Percentiles rank a stretch among this genome's conserved stretches.
phyloP scores from a whole-genome alignment of 2,329 filamentous ascomycete genomes.

The Cytospora mali region DNA sequence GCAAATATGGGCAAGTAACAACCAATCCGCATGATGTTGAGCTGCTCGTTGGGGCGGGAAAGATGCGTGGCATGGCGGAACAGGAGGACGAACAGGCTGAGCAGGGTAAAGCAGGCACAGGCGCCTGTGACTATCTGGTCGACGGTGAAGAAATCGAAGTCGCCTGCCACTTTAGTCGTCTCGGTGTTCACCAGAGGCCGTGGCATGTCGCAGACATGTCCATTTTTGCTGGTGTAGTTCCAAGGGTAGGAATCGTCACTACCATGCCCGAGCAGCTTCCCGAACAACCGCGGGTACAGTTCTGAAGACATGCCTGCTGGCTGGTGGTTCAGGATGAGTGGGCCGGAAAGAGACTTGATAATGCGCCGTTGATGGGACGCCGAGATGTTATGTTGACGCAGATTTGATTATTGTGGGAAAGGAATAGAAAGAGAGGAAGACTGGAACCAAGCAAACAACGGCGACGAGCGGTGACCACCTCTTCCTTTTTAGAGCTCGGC shows the following conservation, averaged over 20 bases:
- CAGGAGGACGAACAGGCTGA: constrained; percentile 26
- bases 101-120: constrained; percentile 25
- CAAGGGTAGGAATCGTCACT: constrained; percentile 5
- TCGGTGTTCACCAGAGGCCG: constrained; percentile 23
- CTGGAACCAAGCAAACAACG: neutral
- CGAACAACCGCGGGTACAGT: constrained; percentile 16
- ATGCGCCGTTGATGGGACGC: neutral
- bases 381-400: neutral
- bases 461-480: neutral
- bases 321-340: neutral
- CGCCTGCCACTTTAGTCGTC: constrained; percentile 22
- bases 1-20: constrained; percentile 45
- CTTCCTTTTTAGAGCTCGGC: neutral
- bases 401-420: neutral
- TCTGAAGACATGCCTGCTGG: constrained; percentile 14
- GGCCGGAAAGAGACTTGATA: neutral
- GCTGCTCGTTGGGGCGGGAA: constrained; percentile 45
- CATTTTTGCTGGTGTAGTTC: constrained; percentile 25
- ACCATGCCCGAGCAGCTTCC: constrained; percentile 6
- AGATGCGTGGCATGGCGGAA: constrained; percentile 35
- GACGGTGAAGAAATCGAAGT: constrained; percentile 26
- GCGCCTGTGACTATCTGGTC: constrained; percentile 26
- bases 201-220: constrained; percentile 26
- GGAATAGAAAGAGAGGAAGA: neutral
- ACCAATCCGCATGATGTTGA: constrained; percentile 47